Percentiles rank a stretch among this genome's conserved stretches.
phyloP scores from a whole-genome alignment of 1,284 basidiomycete genomes.

The Butyriboletus regius region DNA sequence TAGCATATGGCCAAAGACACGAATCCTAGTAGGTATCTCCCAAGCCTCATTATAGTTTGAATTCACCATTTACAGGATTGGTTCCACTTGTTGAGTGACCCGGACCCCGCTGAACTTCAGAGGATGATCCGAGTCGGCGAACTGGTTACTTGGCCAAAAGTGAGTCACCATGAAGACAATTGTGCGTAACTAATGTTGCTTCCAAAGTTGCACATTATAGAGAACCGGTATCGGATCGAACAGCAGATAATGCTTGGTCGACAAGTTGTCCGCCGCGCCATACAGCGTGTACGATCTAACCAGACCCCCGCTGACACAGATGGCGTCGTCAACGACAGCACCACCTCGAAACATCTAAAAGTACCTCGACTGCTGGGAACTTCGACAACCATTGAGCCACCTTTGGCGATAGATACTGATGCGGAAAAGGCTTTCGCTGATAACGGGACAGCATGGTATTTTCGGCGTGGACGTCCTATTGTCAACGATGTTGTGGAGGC shows the following conservation, averaged over 20 bases:
- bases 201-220: conserved; percentile 77
- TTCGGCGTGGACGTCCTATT: conserved; percentile 30
- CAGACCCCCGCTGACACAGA: conserved; percentile 29
- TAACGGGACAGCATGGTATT: conserved; percentile 46
- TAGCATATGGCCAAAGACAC: conserved; percentile 82
- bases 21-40: conserved; percentile 50
- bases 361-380: conserved; percentile 1
- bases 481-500: conserved; percentile 22
- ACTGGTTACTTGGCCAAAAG: conserved; percentile 92
- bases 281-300: conserved; percentile 30
- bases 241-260: conserved; percentile 78
- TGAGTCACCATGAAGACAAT: conserved; percentile 32
- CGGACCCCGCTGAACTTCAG: conserved; percentile 68
- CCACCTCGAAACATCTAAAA: conserved; percentile 8
- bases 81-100: conserved; percentile 78
- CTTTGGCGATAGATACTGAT: conserved; percentile 57
- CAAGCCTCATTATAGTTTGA: not conserved
- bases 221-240: conserved; percentile 74
- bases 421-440: conserved; percentile 45
- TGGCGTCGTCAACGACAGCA: conserved; percentile 19
- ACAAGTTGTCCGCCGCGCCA: conserved; percentile 56
- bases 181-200: conserved; percentile 6
- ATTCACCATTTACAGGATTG: conserved; percentile 54
- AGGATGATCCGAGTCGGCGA: conserved; percentile 82
- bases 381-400: conserved; percentile 35